A percentile compares a stretch with the other conserved stretches of the same genome.
phyloP scores from a whole-genome alignment of 2,329 filamentous ascomycete genomes.

The Bipolaris cookei region DNA sequence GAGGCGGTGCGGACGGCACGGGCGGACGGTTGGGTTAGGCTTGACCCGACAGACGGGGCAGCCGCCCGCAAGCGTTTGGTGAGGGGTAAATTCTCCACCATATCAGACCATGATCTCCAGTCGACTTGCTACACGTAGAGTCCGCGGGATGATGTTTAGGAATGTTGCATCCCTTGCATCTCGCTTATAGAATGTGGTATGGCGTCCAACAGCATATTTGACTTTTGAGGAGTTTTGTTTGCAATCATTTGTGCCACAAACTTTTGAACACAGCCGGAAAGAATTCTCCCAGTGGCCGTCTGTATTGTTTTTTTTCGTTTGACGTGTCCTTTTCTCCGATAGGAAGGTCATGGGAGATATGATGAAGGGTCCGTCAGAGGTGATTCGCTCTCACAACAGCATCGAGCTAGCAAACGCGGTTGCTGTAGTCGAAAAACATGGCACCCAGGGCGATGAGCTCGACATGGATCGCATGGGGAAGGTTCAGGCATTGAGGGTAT shows the following conservation, averaged over 20 bases:
- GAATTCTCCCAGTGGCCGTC: background rate
- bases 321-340: background rate
- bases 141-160: background rate
- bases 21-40: background rate
- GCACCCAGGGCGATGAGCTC: slow-evolving; percentile 22
- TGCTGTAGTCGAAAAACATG: slow-evolving; percentile 20
- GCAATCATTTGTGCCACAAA: background rate
- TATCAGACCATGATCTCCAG: background rate
- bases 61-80: background rate
- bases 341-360: background rate
- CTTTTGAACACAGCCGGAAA: background rate
- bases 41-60: background rate
- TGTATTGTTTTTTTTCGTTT: background rate
- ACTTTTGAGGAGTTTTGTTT: background rate
- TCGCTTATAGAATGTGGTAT: background rate
- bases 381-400: background rate
- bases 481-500: slow-evolving; percentile 23
- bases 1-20: background rate
- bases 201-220: background rate
- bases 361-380: background rate
- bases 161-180: background rate
- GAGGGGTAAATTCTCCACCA: background rate
- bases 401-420: background rate
- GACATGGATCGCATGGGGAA: slow-evolving; percentile 38
- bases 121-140: background rate